These are phyloP conservation scores for Pichia eremophila DNA, from an alignment of 805 yeast species.

Conservation along the genomic window DNA sequence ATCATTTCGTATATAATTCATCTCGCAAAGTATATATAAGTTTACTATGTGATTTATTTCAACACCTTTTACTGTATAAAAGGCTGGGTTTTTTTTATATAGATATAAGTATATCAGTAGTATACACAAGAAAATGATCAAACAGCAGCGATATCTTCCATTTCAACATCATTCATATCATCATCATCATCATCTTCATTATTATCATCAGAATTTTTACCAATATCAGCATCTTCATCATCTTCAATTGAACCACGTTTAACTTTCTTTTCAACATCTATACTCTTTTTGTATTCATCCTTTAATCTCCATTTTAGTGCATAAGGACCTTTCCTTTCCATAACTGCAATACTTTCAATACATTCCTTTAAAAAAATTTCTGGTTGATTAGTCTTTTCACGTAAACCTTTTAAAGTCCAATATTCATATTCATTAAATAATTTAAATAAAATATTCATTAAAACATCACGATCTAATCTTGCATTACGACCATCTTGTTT, in stretches of 20 bases:
- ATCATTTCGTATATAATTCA: no score
- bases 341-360: conserved; percentile 76
- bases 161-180: conserved; percentile 59
- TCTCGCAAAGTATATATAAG: no score
- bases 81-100: no score
- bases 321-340: conserved; percentile 92
- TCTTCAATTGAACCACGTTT: conserved; percentile 41
- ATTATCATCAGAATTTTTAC: conserved; percentile 25
- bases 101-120: background rate
- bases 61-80: no score
- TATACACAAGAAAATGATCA: background rate
- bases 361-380: conserved; percentile 88
- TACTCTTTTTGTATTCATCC: conserved; percentile 77
- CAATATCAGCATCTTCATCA: conserved; percentile 28
- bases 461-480: conserved; percentile 87
- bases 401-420: conserved; percentile 91
- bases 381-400: conserved; percentile 92
- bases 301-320: conserved; percentile 84
- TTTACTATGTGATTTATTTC: no score
- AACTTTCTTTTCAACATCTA: conserved; percentile 69
- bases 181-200: conserved; percentile 43
- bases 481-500: conserved; percentile 77
- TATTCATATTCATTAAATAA: conserved; percentile 92
- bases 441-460: conserved; percentile 78
- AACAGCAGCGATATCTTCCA: conserved; percentile 59